Base-by-base conservation (phyloP, 306 rosid species). In the Rosa lucieae region DNA sequence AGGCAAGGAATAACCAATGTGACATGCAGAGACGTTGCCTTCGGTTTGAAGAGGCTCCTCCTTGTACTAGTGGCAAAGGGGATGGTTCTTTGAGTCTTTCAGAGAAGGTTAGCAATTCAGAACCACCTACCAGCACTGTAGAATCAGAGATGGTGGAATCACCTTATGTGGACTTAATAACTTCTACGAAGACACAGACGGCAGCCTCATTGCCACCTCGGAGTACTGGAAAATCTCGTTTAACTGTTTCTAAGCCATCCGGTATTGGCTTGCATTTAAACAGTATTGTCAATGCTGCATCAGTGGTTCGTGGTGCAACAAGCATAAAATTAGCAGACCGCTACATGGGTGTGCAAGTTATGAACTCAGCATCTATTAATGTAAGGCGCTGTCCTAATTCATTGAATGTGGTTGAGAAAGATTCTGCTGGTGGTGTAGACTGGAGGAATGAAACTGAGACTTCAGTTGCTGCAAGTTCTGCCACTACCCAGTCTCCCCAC, bases 201-300 rank as follows among this genome's bases (percentile, higher is more conserved):
- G 80, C 82, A 29, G 32, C 85, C 76, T 17, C 77, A 67, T 51
- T 56, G 74, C 85, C 82, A 75, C 76, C 88, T 37, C 75, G 5
- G 32, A 68, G 63, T 78, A 47, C 74, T 72, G 87, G 87, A 78
- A 77, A 70, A 67, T 42, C 82, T 75, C 79, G 85, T 13, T 78
- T 67, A 53, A 17, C 81, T 71, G 63, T 74, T 85, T 72, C 89
- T 76, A 88, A 86, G 82, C 88, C 89, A 74, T 80, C 86, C 44
- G 88, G 91, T 37, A 86, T 86, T 76, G 92, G 89, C 74, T 83
- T 87, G 86, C 93, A 90, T 83, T 84, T 89, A 85, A 91, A 90
- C 83, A 88, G 94, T 85, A 82, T 89, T 72, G 83, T 78, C 23
- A 87, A 82, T 82, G 85, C 85, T 80, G 78, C 89, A 87, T 87